Percentiles rank a stretch among this genome's conserved stretches.
phyloP scores from a whole-genome alignment of 2,329 filamentous ascomycete species.

The Botrytis deweyae region DNA sequence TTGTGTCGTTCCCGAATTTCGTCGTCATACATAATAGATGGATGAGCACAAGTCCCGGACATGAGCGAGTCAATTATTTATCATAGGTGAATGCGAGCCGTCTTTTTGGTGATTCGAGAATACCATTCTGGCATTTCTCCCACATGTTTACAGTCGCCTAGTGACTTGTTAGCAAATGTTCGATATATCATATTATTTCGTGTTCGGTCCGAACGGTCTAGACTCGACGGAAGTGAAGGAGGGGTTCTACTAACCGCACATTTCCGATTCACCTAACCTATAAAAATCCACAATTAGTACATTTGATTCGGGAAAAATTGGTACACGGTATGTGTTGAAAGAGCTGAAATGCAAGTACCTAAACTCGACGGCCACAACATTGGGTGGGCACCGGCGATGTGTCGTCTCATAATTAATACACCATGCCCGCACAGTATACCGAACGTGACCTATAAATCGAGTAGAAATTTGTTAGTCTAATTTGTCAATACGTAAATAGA shows the following conservation, averaged over 20 bases:
- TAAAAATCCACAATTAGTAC: constrained; percentile 22
- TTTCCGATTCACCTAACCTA: constrained; percentile 34
- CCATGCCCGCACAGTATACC: constrained; percentile 56
- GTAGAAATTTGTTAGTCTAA: constrained; percentile 2
- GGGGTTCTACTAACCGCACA: constrained; percentile 33
- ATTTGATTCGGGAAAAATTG: constrained; percentile 12
- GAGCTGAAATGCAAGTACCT: constrained; percentile 27
- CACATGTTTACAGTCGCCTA: constrained; percentile 18
- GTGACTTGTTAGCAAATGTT: constrained; percentile 1
- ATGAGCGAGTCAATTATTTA: background rate
- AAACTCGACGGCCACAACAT: constrained; percentile 44
- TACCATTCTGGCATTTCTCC: constrained; percentile 18
- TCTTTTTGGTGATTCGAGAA: constrained; percentile 15
- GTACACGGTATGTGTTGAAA: background rate
- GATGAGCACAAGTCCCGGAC: background rate
- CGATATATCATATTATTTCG: background rate
- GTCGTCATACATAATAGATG: constrained; percentile 10
- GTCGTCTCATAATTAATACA: constrained; percentile 50
- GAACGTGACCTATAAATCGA: constrained; percentile 45
- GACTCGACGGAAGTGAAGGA: background rate
- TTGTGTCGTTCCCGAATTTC: background rate
- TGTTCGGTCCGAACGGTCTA: constrained; percentile 3
- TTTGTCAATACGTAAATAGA: background rate
- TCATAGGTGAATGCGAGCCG: constrained; percentile 14
- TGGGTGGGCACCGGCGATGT: constrained; percentile 54